These are phyloP conservation scores for Trichodelitschia bisporula DNA, from an alignment of 495 filamentous ascomycete genomes.

Conservation along the genomic window DNA sequence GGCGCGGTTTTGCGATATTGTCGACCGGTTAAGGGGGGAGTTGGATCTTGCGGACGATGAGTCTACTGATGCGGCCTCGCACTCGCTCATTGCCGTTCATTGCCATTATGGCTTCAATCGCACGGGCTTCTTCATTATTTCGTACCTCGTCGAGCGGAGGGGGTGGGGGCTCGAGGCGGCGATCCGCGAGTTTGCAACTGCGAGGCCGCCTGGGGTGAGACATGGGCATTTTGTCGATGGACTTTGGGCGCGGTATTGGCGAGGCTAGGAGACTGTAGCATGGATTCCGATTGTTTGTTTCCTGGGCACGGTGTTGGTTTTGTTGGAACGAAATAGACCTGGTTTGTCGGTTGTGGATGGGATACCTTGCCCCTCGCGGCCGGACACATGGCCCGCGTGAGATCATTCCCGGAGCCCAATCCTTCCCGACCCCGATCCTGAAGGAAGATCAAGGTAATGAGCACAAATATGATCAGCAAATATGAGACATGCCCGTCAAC, in stretches of 20 bases:
- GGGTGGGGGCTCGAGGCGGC: slow-evolving; percentile 50
- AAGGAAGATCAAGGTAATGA: too few relatives aligned
- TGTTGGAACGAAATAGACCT: too few relatives aligned
- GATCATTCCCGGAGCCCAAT: too few relatives aligned
- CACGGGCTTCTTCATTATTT: slow-evolving; percentile 76
- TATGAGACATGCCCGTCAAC: too few relatives aligned
- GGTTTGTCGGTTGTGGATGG: too few relatives aligned
- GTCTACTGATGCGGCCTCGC: slow-evolving; percentile 14
- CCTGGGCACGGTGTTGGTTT: too few relatives aligned
- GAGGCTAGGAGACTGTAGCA: too few relatives aligned
- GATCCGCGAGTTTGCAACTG: slow-evolving; percentile 50
- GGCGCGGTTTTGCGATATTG: slow-evolving; percentile 46
- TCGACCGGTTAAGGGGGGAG: slow-evolving; percentile 34
- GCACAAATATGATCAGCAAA: too few relatives aligned
- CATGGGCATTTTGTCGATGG: slow-evolving; percentile 79
- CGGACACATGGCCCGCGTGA: too few relatives aligned
- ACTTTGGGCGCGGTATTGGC: slow-evolving; percentile 60
- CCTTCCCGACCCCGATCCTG: too few relatives aligned
- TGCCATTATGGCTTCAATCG: slow-evolving; percentile 93
- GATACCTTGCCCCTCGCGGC: too few relatives aligned
- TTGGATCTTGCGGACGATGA: slow-evolving; percentile 14
- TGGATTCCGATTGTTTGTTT: too few relatives aligned
- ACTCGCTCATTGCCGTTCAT: slow-evolving; percentile 46
- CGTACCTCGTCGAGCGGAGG: slow-evolving; percentile 66
- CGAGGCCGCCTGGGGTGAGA: slow-evolving; percentile 60